Conservation (phyloP, 2,329 filamentous ascomycete species). For the Blastomyces silverae region DNA sequence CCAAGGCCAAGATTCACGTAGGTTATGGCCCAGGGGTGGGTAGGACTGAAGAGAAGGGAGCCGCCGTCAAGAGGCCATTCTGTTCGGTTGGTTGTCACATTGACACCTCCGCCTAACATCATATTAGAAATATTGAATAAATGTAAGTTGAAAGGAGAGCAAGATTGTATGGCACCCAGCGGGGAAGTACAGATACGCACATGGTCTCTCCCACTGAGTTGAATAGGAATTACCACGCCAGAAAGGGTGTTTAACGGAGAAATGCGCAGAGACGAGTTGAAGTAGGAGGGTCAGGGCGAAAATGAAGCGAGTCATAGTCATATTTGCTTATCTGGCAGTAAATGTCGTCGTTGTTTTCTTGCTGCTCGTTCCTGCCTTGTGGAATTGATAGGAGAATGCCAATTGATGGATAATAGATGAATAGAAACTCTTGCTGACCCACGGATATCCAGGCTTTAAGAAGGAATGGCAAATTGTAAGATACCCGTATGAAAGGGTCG, state of each 20-base stretch:
- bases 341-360: background rate
- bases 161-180: background rate
- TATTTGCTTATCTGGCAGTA: background rate
- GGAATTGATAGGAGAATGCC: background rate
- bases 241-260: slow-evolving; percentile 25
- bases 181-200: slow-evolving; percentile 24
- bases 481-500: background rate
- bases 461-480: background rate
- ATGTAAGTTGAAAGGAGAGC: background rate
- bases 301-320: slow-evolving; percentile 8
- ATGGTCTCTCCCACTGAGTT: slow-evolving; percentile 39
- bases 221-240: slow-evolving; percentile 42
- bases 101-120: slow-evolving; percentile 35
- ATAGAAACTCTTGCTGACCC: background rate
- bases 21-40: slow-evolving; percentile 42
- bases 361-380: background rate
- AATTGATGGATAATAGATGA: background rate
- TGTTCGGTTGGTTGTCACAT: slow-evolving; percentile 42
- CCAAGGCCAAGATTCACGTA: slow-evolving; percentile 45
- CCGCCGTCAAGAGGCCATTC: slow-evolving; percentile 43
- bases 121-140: slow-evolving; percentile 11
- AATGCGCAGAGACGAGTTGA: slow-evolving; percentile 24
- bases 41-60: slow-evolving; percentile 37
- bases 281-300: slow-evolving; percentile 12
- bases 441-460: background rate